Conservation (phyloP, 2,329 filamentous ascomycete species). For the Lasiodiplodia citricola region DNA sequence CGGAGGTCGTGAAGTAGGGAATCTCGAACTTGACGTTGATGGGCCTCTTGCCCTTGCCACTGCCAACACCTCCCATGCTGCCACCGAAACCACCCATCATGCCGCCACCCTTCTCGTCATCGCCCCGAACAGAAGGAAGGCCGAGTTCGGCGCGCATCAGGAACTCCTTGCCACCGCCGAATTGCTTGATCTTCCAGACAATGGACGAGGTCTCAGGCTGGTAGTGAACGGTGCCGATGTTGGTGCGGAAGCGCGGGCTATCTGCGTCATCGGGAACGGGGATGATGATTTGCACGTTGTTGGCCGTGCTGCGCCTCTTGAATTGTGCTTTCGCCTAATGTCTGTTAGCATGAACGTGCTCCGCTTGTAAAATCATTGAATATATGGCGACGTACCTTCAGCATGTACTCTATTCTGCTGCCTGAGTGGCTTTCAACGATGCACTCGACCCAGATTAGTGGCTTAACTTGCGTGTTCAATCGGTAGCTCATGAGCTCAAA, state of each 20-base stretch:
- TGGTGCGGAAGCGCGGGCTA: conserved; percentile 93
- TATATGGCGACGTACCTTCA: conserved; percentile 66
- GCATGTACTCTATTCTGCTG: conserved; percentile 96
- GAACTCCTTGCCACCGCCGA: conserved; percentile 97
- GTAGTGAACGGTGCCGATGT: conserved; percentile 96
- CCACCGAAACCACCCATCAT: conserved; percentile 98
- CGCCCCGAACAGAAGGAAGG: conserved; percentile 89
- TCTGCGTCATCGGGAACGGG: conserved; percentile 98
- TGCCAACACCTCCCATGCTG: conserved; percentile 87
- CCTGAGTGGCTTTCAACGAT: conserved; percentile 95
- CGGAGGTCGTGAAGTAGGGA: conserved; percentile 99
- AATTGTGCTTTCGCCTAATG: conserved; percentile 85
- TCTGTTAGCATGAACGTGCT: conserved; percentile 4
- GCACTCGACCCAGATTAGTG: conserved; percentile 98
- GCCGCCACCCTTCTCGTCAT: conserved; percentile 92
- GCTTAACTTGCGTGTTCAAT: conserved; percentile 97
- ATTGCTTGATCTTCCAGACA: conserved; percentile 99
- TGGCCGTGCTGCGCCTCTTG: conserved; percentile 95
- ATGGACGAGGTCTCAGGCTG: conserved; percentile 97
- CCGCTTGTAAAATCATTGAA: neutral
- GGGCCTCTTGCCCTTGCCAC: conserved; percentile 87
- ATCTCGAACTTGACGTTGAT: conserved; percentile 99
- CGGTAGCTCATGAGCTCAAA: conserved; percentile 99
- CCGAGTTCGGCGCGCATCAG: conserved; percentile 97
- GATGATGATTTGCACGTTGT: conserved; percentile 98